phyloP scores from a whole-genome alignment of 495 filamentous ascomycete species.

The Talaromyces liani region DNA sequence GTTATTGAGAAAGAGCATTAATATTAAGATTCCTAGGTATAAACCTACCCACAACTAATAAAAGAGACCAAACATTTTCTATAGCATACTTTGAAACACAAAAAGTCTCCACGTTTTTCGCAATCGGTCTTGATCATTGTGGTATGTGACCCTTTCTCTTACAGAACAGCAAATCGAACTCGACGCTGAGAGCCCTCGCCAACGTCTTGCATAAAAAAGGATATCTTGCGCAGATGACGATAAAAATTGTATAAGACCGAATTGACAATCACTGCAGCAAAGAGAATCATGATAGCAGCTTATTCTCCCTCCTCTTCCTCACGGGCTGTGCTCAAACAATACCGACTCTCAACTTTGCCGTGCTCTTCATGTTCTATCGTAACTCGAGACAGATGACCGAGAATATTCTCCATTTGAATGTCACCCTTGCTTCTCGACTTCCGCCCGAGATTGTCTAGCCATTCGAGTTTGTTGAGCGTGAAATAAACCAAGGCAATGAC shows the following conservation, averaged over 20 bases:
- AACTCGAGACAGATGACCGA: slow-evolving; percentile 61
- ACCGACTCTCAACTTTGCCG: slow-evolving; percentile 31
- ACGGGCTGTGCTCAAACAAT: slow-evolving; percentile 30
- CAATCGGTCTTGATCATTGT: neutral
- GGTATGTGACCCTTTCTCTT: neutral
- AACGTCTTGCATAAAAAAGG: neutral
- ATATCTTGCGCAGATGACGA: neutral
- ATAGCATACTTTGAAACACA: neutral
- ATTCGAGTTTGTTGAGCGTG: slow-evolving; percentile 56
- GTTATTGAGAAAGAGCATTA: neutral
- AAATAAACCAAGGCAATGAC: slow-evolving; percentile 71
- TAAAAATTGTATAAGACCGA: neutral
- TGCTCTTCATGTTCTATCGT: slow-evolving; percentile 61
- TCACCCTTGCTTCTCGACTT: slow-evolving; percentile 59
- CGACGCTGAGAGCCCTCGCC: neutral
- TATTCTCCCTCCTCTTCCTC: slow-evolving; percentile 31
- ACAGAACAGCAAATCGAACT: neutral
- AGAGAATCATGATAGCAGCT: neutral
- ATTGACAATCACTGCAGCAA: neutral
- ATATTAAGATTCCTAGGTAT: neutral
- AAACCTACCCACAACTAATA: neutral
- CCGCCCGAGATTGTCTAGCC: slow-evolving; percentile 66
- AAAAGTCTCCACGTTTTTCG: neutral
- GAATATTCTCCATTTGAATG: slow-evolving; percentile 67
- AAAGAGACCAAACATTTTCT: neutral